These are phyloP conservation scores for Cetradonia linearis DNA, from an alignment of 495 filamentous ascomycete species.

Conservation along the genomic window DNA sequence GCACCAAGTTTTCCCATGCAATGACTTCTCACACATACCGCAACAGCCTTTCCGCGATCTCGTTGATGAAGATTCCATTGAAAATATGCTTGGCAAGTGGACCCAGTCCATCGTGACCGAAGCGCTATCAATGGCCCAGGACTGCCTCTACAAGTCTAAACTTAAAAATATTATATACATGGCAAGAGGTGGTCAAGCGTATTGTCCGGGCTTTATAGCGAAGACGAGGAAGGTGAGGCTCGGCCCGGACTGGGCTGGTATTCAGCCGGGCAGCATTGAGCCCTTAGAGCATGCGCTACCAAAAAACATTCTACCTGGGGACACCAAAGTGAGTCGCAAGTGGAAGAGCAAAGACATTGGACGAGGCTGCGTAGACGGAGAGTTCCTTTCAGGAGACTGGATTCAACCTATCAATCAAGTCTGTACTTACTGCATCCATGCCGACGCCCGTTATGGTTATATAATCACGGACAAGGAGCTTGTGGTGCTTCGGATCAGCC, in stretches of 20 bases:
- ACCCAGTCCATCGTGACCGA: no score
- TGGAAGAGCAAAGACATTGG: constrained; percentile 11
- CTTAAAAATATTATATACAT: constrained; percentile 1
- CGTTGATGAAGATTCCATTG: no score
- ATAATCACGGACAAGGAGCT: constrained; percentile 17
- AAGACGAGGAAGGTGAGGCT: not conserved
- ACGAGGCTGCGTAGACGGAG: not conserved
- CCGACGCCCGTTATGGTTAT: constrained; percentile 19
- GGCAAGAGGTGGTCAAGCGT: constrained; percentile 17
- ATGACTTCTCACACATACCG: no score
- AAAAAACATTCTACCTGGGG: constrained; percentile 11
- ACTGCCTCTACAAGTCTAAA: not conserved
- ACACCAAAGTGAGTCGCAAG: constrained; percentile 14
- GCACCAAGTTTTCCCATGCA: no score
- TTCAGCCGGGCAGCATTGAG: not conserved
- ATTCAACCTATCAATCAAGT: constrained; percentile 11
- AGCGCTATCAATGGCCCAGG: constrained; percentile 9
- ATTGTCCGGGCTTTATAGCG: no score
- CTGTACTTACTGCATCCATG: constrained; percentile 15
- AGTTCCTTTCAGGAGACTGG: not conserved
- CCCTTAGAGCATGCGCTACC: no score
- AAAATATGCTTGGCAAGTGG: no score
- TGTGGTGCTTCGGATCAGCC: constrained; percentile 11
- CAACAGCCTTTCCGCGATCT: no score
- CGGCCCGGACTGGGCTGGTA: constrained; percentile 11